A percentile compares a stretch with the other conserved stretches of the same genome.
Conservation (phyloP, 352 stramenopile genomes). For the Blastocystis sp. region DNA sequence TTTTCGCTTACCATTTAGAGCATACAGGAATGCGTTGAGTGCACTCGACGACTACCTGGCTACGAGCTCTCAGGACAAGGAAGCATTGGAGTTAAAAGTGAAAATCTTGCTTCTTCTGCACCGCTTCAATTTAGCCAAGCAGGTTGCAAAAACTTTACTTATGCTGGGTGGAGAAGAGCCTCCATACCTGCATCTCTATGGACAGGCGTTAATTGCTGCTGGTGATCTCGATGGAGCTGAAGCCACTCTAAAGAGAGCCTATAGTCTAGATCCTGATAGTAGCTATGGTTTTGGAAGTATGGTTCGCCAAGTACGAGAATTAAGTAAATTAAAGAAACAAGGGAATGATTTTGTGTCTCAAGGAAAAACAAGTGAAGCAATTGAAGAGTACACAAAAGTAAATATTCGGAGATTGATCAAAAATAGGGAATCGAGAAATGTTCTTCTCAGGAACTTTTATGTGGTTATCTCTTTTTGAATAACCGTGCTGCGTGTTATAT, state of each 20-base stretch:
- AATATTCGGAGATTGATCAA: not conserved
- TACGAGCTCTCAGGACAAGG: slow-evolving; percentile 5
- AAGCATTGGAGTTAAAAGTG: slow-evolving; percentile 2
- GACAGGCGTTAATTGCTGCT: not conserved
- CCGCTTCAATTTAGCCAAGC: not conserved
- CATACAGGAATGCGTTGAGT: not conserved
- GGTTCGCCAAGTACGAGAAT: not conserved
- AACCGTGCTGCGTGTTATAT: slow-evolving; percentile 54
- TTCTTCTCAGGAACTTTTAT: not conserved
- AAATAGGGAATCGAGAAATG: not conserved
- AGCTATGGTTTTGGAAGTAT: not conserved
- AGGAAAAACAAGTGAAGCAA: not conserved
- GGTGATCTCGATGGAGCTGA: slow-evolving; percentile 32
- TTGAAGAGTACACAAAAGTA: slow-evolving; percentile 19
- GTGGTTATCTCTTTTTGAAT: slow-evolving; percentile 36
- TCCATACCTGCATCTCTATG: slow-evolving; percentile 14
- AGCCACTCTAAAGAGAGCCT: not conserved
- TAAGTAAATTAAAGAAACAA: slow-evolving; percentile 9
- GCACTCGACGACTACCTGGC: slow-evolving; percentile 21
- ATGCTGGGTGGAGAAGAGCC: slow-evolving; percentile 53
- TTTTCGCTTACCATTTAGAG: not conserved
- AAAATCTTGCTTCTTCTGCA: not conserved
- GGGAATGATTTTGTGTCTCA: slow-evolving; percentile 2
- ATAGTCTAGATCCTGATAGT: slow-evolving; percentile 23
- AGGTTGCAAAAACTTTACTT: not conserved